Conservation (phyloP, 2,329 filamentous ascomycete species). For the Ambrosiella beaveri region DNA sequence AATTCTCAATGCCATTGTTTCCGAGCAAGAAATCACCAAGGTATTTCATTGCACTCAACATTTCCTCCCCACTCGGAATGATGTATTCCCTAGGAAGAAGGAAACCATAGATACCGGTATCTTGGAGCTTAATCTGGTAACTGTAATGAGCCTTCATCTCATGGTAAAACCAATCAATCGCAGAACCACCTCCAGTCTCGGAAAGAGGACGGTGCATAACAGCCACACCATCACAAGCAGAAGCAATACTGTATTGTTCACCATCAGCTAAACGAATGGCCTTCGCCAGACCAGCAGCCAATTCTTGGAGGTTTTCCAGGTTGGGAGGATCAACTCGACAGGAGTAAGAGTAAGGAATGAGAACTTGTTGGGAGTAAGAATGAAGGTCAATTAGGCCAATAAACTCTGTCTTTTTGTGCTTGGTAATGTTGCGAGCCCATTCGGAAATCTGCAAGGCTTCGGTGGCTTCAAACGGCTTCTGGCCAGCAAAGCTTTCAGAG, state of each 20-base stretch:
- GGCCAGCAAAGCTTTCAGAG: conserved; percentile 76
- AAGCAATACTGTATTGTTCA: conserved; percentile 58
- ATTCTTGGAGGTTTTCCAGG: conserved; percentile 78
- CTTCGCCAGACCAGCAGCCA: conserved; percentile 75
- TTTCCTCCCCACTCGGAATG: conserved; percentile 73
- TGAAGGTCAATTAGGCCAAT: conserved; percentile 82
- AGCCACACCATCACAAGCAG: conserved; percentile 58
- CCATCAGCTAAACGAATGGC: conserved; percentile 68
- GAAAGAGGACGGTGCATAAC: conserved; percentile 27
- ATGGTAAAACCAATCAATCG: conserved; percentile 91
- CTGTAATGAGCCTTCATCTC: conserved; percentile 66
- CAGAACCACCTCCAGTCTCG: conserved; percentile 65
- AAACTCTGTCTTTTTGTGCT: conserved; percentile 53
- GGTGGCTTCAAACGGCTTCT: conserved; percentile 63
- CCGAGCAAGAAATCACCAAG: conserved; percentile 65
- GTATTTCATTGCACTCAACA: conserved; percentile 66
- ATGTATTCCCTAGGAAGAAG: conserved; percentile 75
- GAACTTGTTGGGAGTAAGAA: conserved; percentile 84
- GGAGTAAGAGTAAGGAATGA: conserved; percentile 82
- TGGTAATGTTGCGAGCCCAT: conserved; percentile 69
- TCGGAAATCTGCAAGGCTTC: conserved; percentile 60
- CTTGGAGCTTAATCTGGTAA: conserved; percentile 86
- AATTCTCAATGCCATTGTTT: conserved; percentile 46
- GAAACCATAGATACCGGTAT: conserved; percentile 89
- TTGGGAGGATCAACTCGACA: conserved; percentile 66